These are phyloP conservation scores for Clonostachys sp. DNA, from an alignment of 2,329 filamentous ascomycete genomes.

Conservation along the genomic window DNA sequence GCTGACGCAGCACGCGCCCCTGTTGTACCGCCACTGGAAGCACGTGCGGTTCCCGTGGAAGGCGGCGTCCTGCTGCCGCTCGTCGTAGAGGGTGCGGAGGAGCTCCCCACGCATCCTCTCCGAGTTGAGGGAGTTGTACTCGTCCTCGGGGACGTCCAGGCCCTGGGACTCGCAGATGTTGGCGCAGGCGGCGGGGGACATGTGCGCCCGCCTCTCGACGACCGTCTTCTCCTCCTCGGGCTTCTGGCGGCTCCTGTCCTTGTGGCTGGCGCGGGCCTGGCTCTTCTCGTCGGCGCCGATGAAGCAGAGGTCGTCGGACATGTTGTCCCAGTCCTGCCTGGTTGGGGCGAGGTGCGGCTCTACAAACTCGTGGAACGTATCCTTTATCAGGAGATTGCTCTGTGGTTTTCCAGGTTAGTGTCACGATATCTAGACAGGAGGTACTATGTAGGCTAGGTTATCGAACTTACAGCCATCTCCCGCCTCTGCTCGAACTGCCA, in stretches of 20 bases:
- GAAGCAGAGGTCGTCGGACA: constrained; percentile 42
- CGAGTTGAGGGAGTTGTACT: constrained; percentile 17
- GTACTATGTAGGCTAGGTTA: too few species aligned
- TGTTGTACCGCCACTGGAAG: constrained; percentile 41
- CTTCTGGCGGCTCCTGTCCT: constrained; percentile 26
- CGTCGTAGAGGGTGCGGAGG: constrained; percentile 17
- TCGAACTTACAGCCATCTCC: constrained; percentile 8
- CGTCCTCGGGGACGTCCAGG: constrained; percentile 25
- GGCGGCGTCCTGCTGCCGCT: constrained; percentile 6
- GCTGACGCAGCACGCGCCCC: constrained; percentile 36
- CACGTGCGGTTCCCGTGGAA: constrained; percentile 28
- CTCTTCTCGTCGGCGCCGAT: constrained; percentile 28
- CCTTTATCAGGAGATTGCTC: constrained; percentile 38
- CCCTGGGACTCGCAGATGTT: constrained; percentile 39
- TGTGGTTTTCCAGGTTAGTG: constrained; percentile 15
- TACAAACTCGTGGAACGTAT: constrained; percentile 45
- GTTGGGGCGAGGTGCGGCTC: constrained; percentile 31
- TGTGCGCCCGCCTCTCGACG: constrained; percentile 38
- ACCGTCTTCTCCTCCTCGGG: constrained; percentile 30
- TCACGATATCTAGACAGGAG: neutral
- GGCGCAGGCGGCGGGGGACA: constrained; percentile 38
- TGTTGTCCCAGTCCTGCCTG: constrained; percentile 48
- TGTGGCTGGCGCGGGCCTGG: constrained; percentile 22
- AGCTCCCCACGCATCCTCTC: constrained; percentile 18
- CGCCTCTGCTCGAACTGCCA: constrained; percentile 50